These are phyloP conservation scores for Penicillium cosmopolitanum DNA, from an alignment of 495 filamentous ascomycete genomes.

Conservation along the genomic window DNA sequence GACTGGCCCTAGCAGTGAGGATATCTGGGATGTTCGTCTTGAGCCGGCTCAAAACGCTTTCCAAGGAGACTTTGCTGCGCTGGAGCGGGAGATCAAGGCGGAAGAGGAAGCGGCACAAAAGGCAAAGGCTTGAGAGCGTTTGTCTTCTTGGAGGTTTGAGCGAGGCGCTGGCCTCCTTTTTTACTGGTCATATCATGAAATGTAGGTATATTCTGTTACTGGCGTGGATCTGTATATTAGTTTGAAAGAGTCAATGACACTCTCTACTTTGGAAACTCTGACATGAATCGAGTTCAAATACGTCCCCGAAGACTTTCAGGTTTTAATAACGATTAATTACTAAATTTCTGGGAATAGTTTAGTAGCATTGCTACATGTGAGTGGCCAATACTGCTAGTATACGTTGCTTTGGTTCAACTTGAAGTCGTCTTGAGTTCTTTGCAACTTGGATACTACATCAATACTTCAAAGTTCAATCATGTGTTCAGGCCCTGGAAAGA, in stretches of 20 bases:
- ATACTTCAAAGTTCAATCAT: no score
- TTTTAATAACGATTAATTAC: no score
- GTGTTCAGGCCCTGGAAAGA: no score
- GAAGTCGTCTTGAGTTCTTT: no score
- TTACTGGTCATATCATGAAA: constrained; percentile 9
- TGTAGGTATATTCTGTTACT: constrained; percentile 19
- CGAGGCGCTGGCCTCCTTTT: background rate
- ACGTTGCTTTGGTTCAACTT: no score
- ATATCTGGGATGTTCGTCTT: constrained; percentile 80
- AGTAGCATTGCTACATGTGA: no score
- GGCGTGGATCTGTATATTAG: constrained; percentile 11
- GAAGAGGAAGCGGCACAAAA: constrained; percentile 40
- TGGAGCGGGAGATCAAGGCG: constrained; percentile 55
- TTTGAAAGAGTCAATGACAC: background rate
- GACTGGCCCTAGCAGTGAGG: constrained; percentile 79
- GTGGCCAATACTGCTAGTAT: no score
- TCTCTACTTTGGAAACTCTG: constrained; percentile 9
- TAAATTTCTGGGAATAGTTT: no score
- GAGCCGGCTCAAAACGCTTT: constrained; percentile 54
- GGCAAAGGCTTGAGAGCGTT: constrained; percentile 16
- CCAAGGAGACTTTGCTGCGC: constrained; percentile 62
- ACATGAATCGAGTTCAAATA: background rate
- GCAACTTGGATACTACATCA: no score
- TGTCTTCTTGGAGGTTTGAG: background rate
- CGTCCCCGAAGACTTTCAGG: background rate